Percentiles rank a stretch among this genome's conserved stretches.
Evolutionary conservation across 257 asterid species (phyloP).

Genomic region (Vinca minor): DNA sequence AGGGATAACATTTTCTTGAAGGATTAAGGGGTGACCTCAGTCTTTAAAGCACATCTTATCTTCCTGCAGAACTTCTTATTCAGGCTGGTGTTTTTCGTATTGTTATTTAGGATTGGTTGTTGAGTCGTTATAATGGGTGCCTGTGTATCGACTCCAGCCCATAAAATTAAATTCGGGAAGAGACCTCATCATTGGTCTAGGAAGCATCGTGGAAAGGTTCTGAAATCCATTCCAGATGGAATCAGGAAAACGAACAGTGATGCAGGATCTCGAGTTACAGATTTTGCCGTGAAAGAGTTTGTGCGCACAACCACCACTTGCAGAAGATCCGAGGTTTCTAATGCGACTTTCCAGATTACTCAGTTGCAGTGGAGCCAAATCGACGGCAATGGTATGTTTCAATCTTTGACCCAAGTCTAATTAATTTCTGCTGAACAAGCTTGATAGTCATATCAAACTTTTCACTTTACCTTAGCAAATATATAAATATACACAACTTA

Average conservation of each 20-base stretch:
- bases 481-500: too few species aligned
- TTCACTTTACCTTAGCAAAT: too few species aligned
- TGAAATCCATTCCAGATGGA: constrained; percentile 32
- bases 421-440: too few species aligned
- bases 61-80: constrained; percentile 14
- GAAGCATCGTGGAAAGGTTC: constrained; percentile 38
- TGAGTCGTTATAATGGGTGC: constrained; percentile 57
- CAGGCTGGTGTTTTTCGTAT: too few species aligned
- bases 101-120: too few species aligned
- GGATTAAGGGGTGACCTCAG: neutral
- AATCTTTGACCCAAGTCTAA: too few species aligned
- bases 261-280: constrained; percentile 50
- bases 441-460: too few species aligned
- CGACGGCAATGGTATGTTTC: constrained; percentile 52
- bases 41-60: neutral
- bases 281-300: constrained; percentile 64
- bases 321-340: constrained; percentile 61
- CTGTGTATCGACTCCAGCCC: constrained; percentile 58
- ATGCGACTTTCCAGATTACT: constrained; percentile 58
- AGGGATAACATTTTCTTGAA: neutral
- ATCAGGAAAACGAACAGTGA: constrained; percentile 44
- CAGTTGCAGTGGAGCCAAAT: constrained; percentile 81
- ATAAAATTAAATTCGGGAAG: constrained; percentile 29
- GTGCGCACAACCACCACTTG: constrained; percentile 60
- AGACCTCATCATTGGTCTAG: constrained; percentile 32